These are phyloP conservation scores for Heteromeles arbutifolia DNA, from an alignment of 306 rosid genomes.

Conservation along the genomic window DNA sequence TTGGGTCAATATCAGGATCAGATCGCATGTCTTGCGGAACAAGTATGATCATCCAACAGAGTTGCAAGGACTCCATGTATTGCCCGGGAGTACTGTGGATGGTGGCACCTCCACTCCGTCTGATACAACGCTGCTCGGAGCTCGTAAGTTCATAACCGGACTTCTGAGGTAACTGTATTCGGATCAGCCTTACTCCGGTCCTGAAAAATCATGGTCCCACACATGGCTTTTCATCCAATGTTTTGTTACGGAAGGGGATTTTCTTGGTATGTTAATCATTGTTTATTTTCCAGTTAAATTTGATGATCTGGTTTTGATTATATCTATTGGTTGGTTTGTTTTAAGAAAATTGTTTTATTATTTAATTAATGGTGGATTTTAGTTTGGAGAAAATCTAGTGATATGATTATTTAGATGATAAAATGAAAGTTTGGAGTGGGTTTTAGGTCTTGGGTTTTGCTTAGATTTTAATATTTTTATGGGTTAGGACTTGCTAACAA, in stretches of 20 bases:
- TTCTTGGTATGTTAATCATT: slow-evolving; percentile 54
- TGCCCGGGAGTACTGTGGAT: no score
- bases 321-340: not conserved
- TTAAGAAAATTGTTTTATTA: not conserved
- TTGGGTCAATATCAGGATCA: no score
- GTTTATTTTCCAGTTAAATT: not conserved
- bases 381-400: not conserved
- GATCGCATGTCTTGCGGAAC: no score
- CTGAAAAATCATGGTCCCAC: no score
- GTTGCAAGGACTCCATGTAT: no score
- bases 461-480: slow-evolving; percentile 11
- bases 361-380: slow-evolving; percentile 7
- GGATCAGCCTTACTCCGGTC: no score
- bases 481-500: not conserved
- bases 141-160: no score
- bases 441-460: slow-evolving; percentile 30
- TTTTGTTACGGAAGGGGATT: slow-evolving; percentile 60
- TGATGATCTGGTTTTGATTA: not conserved
- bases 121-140: no score
- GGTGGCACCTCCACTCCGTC: no score
- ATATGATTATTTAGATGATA: not conserved
- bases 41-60: no score
- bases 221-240: slow-evolving; percentile 50
- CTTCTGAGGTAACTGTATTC: no score
- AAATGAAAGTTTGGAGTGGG: slow-evolving; percentile 1